Conservation (phyloP, 169 alveolate genomes). For the Fabrea salina region DNA sequence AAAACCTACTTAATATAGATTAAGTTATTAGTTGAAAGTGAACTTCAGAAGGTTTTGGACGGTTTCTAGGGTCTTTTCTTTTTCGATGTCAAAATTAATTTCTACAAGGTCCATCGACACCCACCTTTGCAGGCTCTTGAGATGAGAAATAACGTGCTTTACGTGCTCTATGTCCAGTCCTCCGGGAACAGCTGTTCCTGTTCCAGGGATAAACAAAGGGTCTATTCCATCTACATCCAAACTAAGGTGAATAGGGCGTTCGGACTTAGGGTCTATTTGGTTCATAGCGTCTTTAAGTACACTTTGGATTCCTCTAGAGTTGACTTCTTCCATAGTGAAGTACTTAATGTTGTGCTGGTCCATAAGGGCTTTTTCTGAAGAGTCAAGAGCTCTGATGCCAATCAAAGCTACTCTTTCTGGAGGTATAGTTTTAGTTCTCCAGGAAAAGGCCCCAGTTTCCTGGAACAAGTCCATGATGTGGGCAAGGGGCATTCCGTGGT, state of each 20-base stretch:
- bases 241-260: not conserved
- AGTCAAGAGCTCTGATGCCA: constrained; percentile 16
- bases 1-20: not conserved
- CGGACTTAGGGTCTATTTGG: constrained; percentile 5
- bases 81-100: constrained; percentile 21
- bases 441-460: not conserved
- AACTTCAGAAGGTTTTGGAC: not conserved
- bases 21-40: not conserved
- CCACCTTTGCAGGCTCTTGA: not conserved
- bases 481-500: constrained; percentile 58
- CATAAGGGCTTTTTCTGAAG: not conserved
- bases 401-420: not conserved
- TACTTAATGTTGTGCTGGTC: not conserved
- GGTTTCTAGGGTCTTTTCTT: not conserved
- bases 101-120: constrained; percentile 17
- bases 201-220: constrained; percentile 12
- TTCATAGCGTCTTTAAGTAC: not conserved
- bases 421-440: not conserved
- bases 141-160: not conserved
- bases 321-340: not conserved
- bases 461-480: constrained; percentile 29
- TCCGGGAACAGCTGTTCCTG: constrained; percentile 26
- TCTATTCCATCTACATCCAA: constrained; percentile 39
- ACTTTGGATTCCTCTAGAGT: not conserved
- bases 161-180: not conserved